Conservation (phyloP, 768 basidiomycete genomes). For the Mycena galopus region DNA sequence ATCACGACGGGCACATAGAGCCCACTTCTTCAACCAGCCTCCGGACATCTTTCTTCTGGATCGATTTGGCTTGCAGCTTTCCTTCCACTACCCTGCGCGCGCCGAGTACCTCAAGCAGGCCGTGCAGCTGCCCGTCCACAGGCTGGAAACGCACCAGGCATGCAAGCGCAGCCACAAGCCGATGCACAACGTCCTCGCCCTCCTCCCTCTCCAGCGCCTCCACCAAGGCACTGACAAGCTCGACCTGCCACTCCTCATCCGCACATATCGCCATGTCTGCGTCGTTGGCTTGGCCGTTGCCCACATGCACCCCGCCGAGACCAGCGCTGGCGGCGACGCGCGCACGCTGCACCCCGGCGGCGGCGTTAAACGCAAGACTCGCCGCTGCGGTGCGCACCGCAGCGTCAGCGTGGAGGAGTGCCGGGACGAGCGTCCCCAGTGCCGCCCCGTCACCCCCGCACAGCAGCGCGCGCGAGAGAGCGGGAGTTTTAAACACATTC, state of each 20-base stretch:
- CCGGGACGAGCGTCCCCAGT: slow-evolving; percentile 71
- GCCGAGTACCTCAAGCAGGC: slow-evolving; percentile 81
- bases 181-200: slow-evolving; percentile 90
- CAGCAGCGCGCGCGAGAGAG: slow-evolving; percentile 58
- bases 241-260: slow-evolving; percentile 88
- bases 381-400: slow-evolving; percentile 84
- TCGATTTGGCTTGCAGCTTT: slow-evolving; percentile 67
- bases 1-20: slow-evolving; percentile 16
- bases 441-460: slow-evolving; percentile 48
- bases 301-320: slow-evolving; percentile 26
- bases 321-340: slow-evolving; percentile 59
- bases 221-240: slow-evolving; percentile 85
- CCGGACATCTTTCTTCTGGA: slow-evolving; percentile 75
- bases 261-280: slow-evolving; percentile 57
- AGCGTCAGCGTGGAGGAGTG: slow-evolving; percentile 77
- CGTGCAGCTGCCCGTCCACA: slow-evolving; percentile 65
- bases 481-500: slow-evolving; percentile 71
- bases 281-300: slow-evolving; percentile 45
- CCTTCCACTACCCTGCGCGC: slow-evolving; percentile 65
- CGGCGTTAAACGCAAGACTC: slow-evolving; percentile 83
- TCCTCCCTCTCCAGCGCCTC: slow-evolving; percentile 81
- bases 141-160: slow-evolving; percentile 84
- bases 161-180: slow-evolving; percentile 83
- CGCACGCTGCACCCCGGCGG: slow-evolving; percentile 73
- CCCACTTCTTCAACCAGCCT: slow-evolving; percentile 76